Conservation (phyloP, 2,329 filamentous ascomycete species). For the Arthrobotrys sphaeroides region DNA sequence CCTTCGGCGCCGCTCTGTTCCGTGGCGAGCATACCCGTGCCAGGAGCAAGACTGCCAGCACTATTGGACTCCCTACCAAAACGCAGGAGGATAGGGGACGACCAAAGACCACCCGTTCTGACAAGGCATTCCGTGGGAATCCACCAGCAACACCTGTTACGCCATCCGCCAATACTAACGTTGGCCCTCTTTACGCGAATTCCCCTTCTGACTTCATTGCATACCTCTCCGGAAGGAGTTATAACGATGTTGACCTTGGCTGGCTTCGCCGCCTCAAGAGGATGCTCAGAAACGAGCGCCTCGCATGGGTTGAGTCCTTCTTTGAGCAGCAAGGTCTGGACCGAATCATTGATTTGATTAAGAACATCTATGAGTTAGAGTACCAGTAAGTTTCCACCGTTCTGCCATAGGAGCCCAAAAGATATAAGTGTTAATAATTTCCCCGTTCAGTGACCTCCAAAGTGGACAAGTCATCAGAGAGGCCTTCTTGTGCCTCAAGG, state of each 20-base stretch:
- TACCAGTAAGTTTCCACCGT: constrained; percentile 76
- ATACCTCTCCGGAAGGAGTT: constrained; percentile 28
- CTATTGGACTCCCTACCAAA: constrained; percentile 19
- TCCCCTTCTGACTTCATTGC: constrained; percentile 28
- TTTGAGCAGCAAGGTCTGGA: constrained; percentile 90
- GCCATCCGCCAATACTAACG: neutral
- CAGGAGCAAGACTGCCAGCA: constrained; percentile 38
- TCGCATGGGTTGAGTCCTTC: constrained; percentile 93
- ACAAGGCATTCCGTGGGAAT: constrained; percentile 12
- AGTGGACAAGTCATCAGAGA: constrained; percentile 94
- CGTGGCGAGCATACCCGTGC: constrained; percentile 34
- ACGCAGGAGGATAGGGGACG: constrained; percentile 19
- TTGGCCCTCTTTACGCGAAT: constrained; percentile 39
- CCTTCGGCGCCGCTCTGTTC: constrained; percentile 39
- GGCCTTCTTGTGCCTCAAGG: constrained; percentile 90
- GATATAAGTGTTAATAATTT: constrained; percentile 55
- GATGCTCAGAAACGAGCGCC: constrained; percentile 90
- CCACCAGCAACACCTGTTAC: neutral
- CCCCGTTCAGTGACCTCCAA: constrained; percentile 85
- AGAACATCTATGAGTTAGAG: constrained; percentile 77
- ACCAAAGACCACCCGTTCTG: constrained; percentile 38
- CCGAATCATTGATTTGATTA: constrained; percentile 74
- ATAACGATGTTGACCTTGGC: constrained; percentile 78
- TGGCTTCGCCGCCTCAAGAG: constrained; percentile 92
- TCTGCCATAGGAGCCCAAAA: constrained; percentile 57